Conservation (phyloP, 345 rosid species). For the Camelina neglecta region DNA sequence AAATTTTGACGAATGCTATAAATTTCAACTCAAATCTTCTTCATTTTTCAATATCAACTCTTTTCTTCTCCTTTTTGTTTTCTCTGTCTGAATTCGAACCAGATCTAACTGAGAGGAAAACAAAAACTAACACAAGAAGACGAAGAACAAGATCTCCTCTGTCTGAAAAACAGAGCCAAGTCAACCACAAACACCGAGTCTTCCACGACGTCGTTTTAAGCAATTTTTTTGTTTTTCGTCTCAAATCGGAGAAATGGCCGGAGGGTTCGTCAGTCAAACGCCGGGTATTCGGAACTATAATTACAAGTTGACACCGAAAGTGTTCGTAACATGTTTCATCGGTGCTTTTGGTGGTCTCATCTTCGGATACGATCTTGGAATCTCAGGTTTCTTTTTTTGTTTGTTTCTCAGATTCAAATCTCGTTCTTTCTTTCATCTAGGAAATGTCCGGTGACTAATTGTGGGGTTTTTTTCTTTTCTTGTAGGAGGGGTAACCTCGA, state of each 20-base stretch:
- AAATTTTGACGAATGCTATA: conserved; percentile 32
- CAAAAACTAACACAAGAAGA: background rate
- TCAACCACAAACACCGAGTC: conserved; percentile 34
- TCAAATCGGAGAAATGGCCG: conserved; percentile 50
- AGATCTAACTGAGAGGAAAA: conserved; percentile 12
- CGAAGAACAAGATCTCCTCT: conserved; percentile 24
- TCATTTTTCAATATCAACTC: conserved; percentile 28
- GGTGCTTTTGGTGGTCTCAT: conserved; percentile 90
- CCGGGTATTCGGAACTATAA: conserved; percentile 49
- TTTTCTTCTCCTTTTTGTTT: conserved; percentile 10
- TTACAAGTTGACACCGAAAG: conserved; percentile 63
- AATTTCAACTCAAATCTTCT: conserved; percentile 27
- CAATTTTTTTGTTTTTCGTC: too few relatives aligned
- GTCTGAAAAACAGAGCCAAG: conserved; percentile 9
- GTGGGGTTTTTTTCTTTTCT: background rate
- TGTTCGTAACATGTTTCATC: conserved; percentile 66
- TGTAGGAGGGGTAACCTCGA: conserved; percentile 83
- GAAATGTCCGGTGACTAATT: conserved; percentile 1
- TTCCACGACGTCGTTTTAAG: conserved; percentile 35
- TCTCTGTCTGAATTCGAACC: conserved; percentile 8
- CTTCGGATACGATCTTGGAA: conserved; percentile 84
- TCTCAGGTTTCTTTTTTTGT: conserved; percentile 55
- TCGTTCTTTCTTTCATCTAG: background rate
- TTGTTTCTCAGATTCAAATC: background rate
- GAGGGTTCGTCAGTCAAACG: conserved; percentile 50